Base-by-base conservation (phyloP, 2,329 filamentous ascomycete genomes). In the Fusarium nanum region DNA sequence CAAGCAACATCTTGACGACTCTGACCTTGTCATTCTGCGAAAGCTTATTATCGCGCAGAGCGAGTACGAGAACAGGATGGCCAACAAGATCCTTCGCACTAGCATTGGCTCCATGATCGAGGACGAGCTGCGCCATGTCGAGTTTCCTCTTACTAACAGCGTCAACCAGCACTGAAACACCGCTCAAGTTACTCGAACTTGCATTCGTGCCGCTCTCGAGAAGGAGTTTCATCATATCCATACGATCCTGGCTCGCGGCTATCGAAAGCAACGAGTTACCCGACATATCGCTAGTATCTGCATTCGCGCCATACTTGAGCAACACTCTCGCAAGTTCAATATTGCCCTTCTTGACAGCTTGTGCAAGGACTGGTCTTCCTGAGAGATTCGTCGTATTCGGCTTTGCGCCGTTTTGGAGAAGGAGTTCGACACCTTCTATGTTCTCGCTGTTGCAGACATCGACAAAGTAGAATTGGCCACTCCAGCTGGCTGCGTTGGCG, bases 241-340 rank as follows among this genome's bases (percentile, higher is more conserved):
- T 60, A 28, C 74, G 66, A 9, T 73, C 67, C 50, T 76, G 73
- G 20, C 72, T 65, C 8, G 76, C 57, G 1, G 79, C 80, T 14
- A 79, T 59, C 2, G 72, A 69, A 2, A 81, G 65, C 11, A 80
- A 49, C 0, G 76, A 74, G n/a, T 67, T 75, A 1, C 79, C 78
- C 3, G 70, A 75, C 10, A 78, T 56, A 27, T 80, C 77, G 6
- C 58, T 71, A 1, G 75, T 69, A 14, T 76, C 77, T 1, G 75
- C 56, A 7, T 77, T 74, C n/a, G 83, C 83, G 9, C 83, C 82
- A 28, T 70, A 72, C 13, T 75, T 67, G 22, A 81, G 58, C 5
- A 81, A 70, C 11, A 80, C 46, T n/a, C 70, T 57, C 0, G 73
- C 75, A 5, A 80, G 64, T 6, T 77, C 77, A 14, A 72, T 10